Evolutionary conservation across 805 yeast species (phyloP), one percentile per base, ranked within the genome.

Genomic region (Candida nanaspora): DNA sequence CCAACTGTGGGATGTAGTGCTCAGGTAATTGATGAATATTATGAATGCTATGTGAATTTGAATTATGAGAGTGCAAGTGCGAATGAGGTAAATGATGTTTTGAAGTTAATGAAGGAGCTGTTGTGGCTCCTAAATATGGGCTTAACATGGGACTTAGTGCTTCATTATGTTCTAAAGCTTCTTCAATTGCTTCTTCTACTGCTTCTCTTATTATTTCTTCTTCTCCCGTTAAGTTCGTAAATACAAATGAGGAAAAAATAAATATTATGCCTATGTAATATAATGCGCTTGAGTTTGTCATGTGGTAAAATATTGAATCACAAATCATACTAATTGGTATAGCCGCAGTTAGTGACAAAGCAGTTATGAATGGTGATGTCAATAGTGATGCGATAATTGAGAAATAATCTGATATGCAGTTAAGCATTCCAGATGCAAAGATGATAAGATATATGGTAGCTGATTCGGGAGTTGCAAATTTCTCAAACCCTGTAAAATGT

Each of bases 361-460:
- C 64, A 2, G 76, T 68, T 14, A 74, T 66, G 41, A 75, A 61
- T 1, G 81, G 81, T 36, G 78, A 72, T 1, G 80, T 75, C 31
- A 74, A 58, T 18, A 75, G 52, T 61, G 73, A 65, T 7, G 80
- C 78, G 13, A 72, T 49, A n/a, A 74, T 65, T 1, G 75, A 69
- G 27, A 65, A 61, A 45, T 68, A 75, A 47, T 75, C 81, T 0
- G 78, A 72, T 6, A 70, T 50, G 16, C 70, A 68, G 9, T 74
- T 67, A 29, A 72, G 62, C 3, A 72, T 47, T 0, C 78, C 75
- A 42, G 72, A 65, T 34, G 63, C 42, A 1, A 69, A 29, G 1
- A 75, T 53, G 14, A 62, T 44, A 14, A 64, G 38, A 16, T 70
- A 56, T 7, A 58, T 46, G 3, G 54, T 55, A 7, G 51, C 51